phyloP scores from a whole-genome alignment of 176 grass and related monocot genomes.

The Coix lacrymajobi region DNA sequence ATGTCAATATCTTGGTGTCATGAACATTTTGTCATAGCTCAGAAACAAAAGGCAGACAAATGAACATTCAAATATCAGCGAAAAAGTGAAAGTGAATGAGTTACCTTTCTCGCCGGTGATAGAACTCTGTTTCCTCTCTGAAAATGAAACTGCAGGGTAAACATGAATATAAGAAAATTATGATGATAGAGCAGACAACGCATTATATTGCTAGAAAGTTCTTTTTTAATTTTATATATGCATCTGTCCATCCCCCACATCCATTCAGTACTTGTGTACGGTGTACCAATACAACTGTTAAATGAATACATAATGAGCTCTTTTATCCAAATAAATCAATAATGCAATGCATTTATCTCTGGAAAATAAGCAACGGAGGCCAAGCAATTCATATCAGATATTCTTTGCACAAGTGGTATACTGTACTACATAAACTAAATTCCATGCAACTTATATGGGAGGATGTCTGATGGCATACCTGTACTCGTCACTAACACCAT shows the following conservation, averaged over 20 bases:
- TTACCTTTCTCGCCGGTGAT: constrained; percentile 69
- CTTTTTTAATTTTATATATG: neutral
- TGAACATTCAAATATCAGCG: neutral
- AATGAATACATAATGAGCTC: neutral
- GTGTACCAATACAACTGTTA: neutral
- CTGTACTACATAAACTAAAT: neutral
- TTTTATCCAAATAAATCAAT: neutral
- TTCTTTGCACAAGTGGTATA: neutral
- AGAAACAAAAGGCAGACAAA: constrained; percentile 6
- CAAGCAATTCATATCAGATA: neutral
- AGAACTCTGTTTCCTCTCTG: constrained; percentile 69
- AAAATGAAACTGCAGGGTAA: constrained; percentile 73
- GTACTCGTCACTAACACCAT: constrained; percentile 93
- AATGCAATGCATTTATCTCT: neutral
- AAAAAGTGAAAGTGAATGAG: neutral
- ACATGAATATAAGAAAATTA: constrained; percentile 12
- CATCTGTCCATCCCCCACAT: neutral
- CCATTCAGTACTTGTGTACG: neutral
- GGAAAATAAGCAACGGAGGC: neutral
- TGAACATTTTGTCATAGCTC: neutral
- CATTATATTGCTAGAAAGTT: neutral
- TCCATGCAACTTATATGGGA: neutral
- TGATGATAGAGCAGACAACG: neutral
- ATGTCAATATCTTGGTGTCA: constrained; percentile 25
- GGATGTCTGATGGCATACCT: constrained; percentile 33